Base-by-base conservation (phyloP, 2,329 filamentous ascomycete genomes). In the Zarea fungicola region DNA sequence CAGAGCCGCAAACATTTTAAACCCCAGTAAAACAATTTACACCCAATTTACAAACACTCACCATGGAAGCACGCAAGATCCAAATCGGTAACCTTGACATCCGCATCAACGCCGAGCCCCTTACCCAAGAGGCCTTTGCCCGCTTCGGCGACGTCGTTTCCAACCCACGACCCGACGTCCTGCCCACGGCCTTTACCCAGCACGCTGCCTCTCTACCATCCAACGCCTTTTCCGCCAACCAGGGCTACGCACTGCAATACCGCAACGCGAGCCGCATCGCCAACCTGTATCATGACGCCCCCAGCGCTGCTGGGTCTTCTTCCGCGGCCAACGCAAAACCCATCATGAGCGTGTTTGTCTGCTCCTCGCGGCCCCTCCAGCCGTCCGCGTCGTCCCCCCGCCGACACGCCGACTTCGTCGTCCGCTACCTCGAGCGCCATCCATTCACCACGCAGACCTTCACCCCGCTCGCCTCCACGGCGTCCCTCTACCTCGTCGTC, bases 401-500 rank as follows among this genome's bases (percentile, higher is more conserved):
- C 4, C 46, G 23, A 25, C 35, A 36, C 14, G 26, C 47, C 31
- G 43, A 46, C 18, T 87, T 96, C 62, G 73, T 57, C 19, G 62
- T 96, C 47, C 68, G 70, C 18, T 80, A 96, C 50, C 79, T 97
- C 25, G 93, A 99, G 66, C 78, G 93, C 32, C 93, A 99, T 67
- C 92, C 93, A 0, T 97, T 84, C 68, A 97, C 93, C 1, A 88
- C 88, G 2, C 93, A 99, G 71, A 96, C 90, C 0, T 97, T 99
- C 66, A 78, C 88, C 36, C 93, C 93, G 0, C 72, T 96, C 43
- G 79, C 68, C 10, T 68, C 70, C n/a, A 57, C 65, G 10, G 59
- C 63, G 5, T 72, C 73, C 10, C 69, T 73, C 19, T 96, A 92
- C 65, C 78, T 99, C 22, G 87, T 97, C 53, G 81, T 97, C 55